A percentile compares a stretch with the other conserved stretches of the same genome.
These are phyloP conservation scores for Diplodia sapinea DNA, from an alignment of 2,329 filamentous ascomycete genomes.

Conservation along the genomic window DNA sequence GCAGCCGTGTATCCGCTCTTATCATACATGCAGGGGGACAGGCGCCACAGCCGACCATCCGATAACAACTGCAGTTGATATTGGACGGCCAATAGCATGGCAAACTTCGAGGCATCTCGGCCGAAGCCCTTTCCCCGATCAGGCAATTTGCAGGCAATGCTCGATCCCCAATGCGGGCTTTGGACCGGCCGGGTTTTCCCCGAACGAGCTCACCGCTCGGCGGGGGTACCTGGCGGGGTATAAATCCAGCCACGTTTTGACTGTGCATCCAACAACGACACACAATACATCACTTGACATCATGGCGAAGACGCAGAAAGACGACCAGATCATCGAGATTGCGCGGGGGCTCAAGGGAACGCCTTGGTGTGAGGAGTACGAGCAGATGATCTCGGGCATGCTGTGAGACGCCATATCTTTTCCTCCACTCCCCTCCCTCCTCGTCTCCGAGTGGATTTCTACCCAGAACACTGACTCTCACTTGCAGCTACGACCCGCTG, in stretches of 20 bases:
- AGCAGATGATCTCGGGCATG: slow-evolving; percentile 9
- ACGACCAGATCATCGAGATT: slow-evolving; percentile 2
- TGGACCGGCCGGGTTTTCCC: neutral
- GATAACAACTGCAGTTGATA: too few species aligned
- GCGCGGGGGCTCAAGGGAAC: neutral
- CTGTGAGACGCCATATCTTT: neutral
- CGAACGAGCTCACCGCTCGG: neutral
- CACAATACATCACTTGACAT: neutral
- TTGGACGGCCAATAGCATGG: too few species aligned
- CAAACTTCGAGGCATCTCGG: too few species aligned
- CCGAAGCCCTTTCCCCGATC: too few species aligned
- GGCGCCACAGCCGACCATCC: too few species aligned
- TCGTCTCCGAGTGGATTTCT: too few species aligned
- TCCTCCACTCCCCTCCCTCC: neutral
- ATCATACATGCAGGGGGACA: too few species aligned
- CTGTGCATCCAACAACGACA: neutral
- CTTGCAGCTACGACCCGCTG: neutral
- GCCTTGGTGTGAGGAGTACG: slow-evolving; percentile 4
- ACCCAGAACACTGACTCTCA: neutral
- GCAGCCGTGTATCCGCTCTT: too few species aligned
- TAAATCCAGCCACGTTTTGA: neutral
- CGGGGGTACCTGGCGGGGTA: neutral
- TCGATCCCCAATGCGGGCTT: too few species aligned
- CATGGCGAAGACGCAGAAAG: slow-evolving; percentile 5
- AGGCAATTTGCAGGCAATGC: too few species aligned